phyloP scores from a whole-genome alignment of 2,329 filamentous ascomycete species.

The Colletotrichum nymphaeae region DNA sequence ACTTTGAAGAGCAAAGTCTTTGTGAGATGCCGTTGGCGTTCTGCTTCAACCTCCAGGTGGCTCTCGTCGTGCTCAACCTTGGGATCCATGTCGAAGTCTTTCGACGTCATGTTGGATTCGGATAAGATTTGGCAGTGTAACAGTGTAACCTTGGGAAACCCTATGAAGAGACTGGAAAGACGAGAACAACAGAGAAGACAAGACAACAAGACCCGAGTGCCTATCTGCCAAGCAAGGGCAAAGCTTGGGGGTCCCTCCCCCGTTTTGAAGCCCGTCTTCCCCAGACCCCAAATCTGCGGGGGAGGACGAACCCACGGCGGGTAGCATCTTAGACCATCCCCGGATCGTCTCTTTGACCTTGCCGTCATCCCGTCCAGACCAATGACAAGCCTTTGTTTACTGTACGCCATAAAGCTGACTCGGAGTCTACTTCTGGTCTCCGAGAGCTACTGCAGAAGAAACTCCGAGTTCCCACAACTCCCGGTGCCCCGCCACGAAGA shows the following conservation, averaged over 20 bases:
- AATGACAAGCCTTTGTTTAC: slow-evolving; percentile 2
- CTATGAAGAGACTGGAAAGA: background rate
- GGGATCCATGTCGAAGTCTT: slow-evolving; percentile 30
- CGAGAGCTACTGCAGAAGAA: slow-evolving; percentile 7
- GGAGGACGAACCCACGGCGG: background rate
- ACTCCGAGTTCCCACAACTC: background rate
- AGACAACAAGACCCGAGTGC: slow-evolving; percentile 4
- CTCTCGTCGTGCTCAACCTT: slow-evolving; percentile 38
- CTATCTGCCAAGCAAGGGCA: slow-evolving; percentile 20
- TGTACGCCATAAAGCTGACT: background rate
- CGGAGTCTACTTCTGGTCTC: slow-evolving; percentile 22
- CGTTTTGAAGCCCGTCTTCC: slow-evolving; percentile 32
- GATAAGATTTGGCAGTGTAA: background rate
- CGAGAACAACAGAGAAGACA: background rate
- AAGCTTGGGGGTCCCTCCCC: slow-evolving; percentile 20
- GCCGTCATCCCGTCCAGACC: slow-evolving; percentile 29
- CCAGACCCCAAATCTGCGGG: slow-evolving; percentile 24
- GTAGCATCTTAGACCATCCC: slow-evolving; percentile 8
- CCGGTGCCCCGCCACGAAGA: slow-evolving; percentile 6
- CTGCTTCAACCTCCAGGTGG: slow-evolving; percentile 32
- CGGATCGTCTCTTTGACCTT: background rate
- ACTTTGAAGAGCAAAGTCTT: slow-evolving; percentile 43
- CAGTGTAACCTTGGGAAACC: background rate
- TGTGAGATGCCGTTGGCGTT: slow-evolving; percentile 37
- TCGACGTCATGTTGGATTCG: slow-evolving; percentile 3